phyloP scores from a whole-genome alignment of 2,329 filamentous ascomycete genomes.

The Clonostachys byssicola region DNA sequence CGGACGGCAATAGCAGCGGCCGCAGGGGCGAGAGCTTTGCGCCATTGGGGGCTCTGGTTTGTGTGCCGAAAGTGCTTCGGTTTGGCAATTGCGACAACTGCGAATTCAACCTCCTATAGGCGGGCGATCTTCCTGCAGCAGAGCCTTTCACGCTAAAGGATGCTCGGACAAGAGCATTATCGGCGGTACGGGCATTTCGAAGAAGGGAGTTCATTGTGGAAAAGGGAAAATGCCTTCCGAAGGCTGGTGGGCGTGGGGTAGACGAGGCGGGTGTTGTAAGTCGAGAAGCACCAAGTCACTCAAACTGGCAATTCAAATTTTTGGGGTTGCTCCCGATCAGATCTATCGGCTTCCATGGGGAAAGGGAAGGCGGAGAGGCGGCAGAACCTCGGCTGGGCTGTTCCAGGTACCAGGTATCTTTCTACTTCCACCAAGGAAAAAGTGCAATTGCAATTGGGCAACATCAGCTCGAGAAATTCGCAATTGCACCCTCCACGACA shows the following conservation, averaged over 20 bases:
- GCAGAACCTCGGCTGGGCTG: slow-evolving; percentile 21
- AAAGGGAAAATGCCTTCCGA: neutral
- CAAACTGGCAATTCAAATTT: neutral
- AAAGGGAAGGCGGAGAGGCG: slow-evolving; percentile 24
- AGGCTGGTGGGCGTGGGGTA: neutral
- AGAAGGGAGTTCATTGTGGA: slow-evolving; percentile 41
- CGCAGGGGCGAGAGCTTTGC: slow-evolving; percentile 31
- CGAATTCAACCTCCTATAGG: slow-evolving; percentile 41
- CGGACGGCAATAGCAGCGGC: slow-evolving; percentile 36
- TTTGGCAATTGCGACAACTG: slow-evolving; percentile 20
- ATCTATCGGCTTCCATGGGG: slow-evolving; percentile 3
- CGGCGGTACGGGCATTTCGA: slow-evolving; percentile 34
- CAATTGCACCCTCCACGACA: slow-evolving; percentile 13
- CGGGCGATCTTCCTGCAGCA: slow-evolving; percentile 38
- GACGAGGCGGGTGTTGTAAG: slow-evolving; percentile 8
- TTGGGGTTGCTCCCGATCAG: slow-evolving; percentile 9
- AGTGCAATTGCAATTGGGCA: neutral
- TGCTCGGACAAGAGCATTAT: slow-evolving; percentile 34
- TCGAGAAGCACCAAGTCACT: neutral
- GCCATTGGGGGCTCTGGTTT: slow-evolving; percentile 15
- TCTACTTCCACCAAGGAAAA: neutral
- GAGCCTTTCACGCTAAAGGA: slow-evolving; percentile 23
- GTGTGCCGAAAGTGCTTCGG: slow-evolving; percentile 16
- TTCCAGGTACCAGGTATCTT: neutral
- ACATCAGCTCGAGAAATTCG: slow-evolving; percentile 1